A percentile compares a stretch with the other conserved stretches of the same genome.
Evolutionary conservation across 1,284 basidiomycete genomes (phyloP).

Genomic region (Cutaneotrichosporon curvatum): DNA sequence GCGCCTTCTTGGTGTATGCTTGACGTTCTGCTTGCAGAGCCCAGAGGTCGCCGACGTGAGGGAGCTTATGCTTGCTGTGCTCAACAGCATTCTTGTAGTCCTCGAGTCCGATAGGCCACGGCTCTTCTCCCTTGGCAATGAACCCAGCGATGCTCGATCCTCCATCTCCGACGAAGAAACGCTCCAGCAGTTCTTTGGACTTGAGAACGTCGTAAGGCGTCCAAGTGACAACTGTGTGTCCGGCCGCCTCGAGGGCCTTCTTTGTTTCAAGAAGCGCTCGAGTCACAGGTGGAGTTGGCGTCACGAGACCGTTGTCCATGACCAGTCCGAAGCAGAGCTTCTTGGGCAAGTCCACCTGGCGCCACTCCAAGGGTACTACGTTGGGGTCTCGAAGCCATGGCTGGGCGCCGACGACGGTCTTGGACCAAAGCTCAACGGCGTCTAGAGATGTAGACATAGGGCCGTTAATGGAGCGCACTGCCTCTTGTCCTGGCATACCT

Average conservation of each 20-base stretch:
- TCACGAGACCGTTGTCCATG: constrained; percentile 54
- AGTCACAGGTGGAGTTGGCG: constrained; percentile 63
- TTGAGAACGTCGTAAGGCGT: constrained; percentile 21
- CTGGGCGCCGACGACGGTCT: constrained; percentile 48
- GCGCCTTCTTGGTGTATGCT: constrained; percentile 23
- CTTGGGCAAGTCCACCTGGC: constrained; percentile 54
- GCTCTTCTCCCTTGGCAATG: constrained; percentile 25
- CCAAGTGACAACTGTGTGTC: constrained; percentile 55
- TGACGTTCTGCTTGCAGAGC: constrained; percentile 25
- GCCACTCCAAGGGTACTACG: constrained; percentile 59
- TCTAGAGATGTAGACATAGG: constrained; percentile 58
- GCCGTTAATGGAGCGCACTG: constrained; percentile 63
- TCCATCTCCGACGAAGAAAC: constrained; percentile 36
- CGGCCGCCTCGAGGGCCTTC: constrained; percentile 56
- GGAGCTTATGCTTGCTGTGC: constrained; percentile 6
- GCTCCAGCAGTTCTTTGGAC: constrained; percentile 20
- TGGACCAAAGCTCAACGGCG: constrained; percentile 56
- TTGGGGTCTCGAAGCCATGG: constrained; percentile 66
- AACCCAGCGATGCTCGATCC: constrained; percentile 30
- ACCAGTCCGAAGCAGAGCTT: constrained; percentile 54
- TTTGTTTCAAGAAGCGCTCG: constrained; percentile 58
- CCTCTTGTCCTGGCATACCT: constrained; percentile 62
- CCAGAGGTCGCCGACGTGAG: constrained; percentile 31
- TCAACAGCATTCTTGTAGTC: constrained; percentile 21
- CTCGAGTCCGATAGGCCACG: constrained; percentile 26